Base-by-base conservation (phyloP, 1,284 basidiomycete species). In the Tilletia caries region DNA sequence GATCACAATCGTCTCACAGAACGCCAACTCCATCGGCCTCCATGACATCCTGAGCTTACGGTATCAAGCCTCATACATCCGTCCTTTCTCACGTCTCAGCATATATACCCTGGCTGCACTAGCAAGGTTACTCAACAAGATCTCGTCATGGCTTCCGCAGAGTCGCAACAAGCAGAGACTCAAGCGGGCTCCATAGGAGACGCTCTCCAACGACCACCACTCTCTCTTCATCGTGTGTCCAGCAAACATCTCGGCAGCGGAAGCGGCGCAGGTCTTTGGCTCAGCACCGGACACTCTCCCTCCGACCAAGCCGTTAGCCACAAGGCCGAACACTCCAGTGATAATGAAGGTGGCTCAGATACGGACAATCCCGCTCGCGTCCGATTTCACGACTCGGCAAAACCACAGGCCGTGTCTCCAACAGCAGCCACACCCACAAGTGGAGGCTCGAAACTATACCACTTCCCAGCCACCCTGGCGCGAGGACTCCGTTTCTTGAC, bases 161-260 rank as follows among this genome's bases (percentile, higher is more conserved):
- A 62, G 15, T 4, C 58, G 34, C 58, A 50, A 50, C 20, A 25
- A 25, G 6, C 48, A 6, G 13, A 50, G 48, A 25, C 48, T 20
- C 12, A 41, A 6, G 37, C 37, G 37, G 37, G 15, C 37, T 41
- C 37, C 37, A 15, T 15, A 41, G 37, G 15, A 15, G 37, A 54
- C 52, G 15, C 25, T 29, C 13, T 29, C 27, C 52, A 54, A 13
- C 52, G 52, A n/a, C 18, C 20, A 4, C 23, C 52, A 13, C 52
- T 18, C 6, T 29, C 52, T 29, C 32, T 62, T 32, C 58, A 62
- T 34, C 58, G 58, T 4, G 58, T 62, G 15, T 29, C 58, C 18
- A 62, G 58, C 58, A 62, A 62, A 29, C 58, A 62, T 12, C 58
- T 62, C 58, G 58, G 58, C 29, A 62, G 58, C 18, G 58, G 58